A percentile compares a stretch with the other conserved stretches of the same genome.
Conservation (phyloP, 306 rosid genomes). For the Heteromeles arbutifolia region DNA sequence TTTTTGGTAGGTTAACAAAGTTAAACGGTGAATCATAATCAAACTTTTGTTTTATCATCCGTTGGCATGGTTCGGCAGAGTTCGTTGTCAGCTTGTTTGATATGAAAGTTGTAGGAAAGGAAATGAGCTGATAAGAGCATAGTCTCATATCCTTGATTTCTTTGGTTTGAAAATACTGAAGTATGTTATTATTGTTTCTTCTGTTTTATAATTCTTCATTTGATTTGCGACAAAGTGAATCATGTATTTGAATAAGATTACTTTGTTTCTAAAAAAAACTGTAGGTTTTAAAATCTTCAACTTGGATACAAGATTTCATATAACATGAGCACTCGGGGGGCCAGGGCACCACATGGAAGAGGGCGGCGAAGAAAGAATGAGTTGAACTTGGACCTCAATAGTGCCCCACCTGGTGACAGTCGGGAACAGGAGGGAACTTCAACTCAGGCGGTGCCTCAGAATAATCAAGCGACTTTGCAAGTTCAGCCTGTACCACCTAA, state of each 20-base stretch:
- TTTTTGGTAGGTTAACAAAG: not conserved
- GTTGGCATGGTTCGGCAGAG: not conserved
- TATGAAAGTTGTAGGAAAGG: not conserved
- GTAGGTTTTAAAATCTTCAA: conserved; percentile 1
- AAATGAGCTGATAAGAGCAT: not conserved
- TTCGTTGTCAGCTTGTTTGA: not conserved
- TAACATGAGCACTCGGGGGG: conserved; percentile 35
- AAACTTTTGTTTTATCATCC: not conserved
- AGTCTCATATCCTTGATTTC: not conserved
- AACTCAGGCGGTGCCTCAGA: conserved; percentile 21
- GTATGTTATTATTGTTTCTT: not conserved
- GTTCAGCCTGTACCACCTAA: conserved; percentile 25
- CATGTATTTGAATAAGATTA: not conserved
- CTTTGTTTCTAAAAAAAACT: not conserved
- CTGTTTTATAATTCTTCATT: not conserved
- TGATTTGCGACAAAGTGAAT: not conserved
- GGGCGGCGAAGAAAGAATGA: conserved; percentile 34
- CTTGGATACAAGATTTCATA: not conserved
- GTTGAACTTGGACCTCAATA: conserved; percentile 42
- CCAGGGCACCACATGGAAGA: conserved; percentile 23
- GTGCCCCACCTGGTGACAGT: conserved; percentile 35
- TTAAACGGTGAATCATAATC: not conserved
- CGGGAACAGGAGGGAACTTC: conserved; percentile 40
- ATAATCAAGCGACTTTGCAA: conserved; percentile 15
- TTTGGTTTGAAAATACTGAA: not conserved